Evolutionary conservation across 768 basidiomycete species (phyloP), one percentile per base, ranked within the genome.

Genomic region (Mycena floridula): DNA sequence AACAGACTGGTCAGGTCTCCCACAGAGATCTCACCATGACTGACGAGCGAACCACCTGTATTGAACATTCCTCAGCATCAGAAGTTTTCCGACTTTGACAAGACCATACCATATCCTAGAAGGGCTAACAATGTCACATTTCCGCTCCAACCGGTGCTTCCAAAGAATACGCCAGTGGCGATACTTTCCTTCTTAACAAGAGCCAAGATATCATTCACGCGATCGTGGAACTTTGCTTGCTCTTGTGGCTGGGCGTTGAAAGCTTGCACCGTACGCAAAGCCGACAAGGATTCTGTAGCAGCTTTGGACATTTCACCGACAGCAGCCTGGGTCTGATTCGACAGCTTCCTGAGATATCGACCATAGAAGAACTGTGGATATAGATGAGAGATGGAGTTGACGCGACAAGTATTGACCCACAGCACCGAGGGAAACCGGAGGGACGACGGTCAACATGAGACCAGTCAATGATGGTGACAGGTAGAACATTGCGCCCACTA

Each of bases 271-370:
- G 91, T 94, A 2, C 90, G 77, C 24, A 94, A 71, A 3, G 88
- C 89, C 3, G 88, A 78, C 4, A 99, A 77, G 4, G 93, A 82
- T 57, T 99, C 95, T 47, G 90, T 85, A 5, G 94, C 93, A 11
- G 89, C 82, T 77, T 89, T 93, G 25, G 92, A 90, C 93, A 95
- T 92, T 44, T 95, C 93, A 44, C 94, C 94, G 42, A 96, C 76
- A 1, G 94, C 91, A 56, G 93, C 92, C 61, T 99, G 95, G 5
- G 95, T 94, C 55, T 82, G 70, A 54, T 89, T 91, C 6, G 90
- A 90, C 3, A 99, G 77, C 49, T 82, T 85, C 59, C 93, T 91
- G 43, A 99, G 67, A 64, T 97, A 99, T 11, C 93, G 81, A 50
- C 95, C 94, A 55, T 99, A 99, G 60, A 92, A 88, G 11, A 97